These are phyloP conservation scores for Ramaria sp. DNA, from an alignment of 768 basidiomycete species.

Conservation along the genomic window DNA sequence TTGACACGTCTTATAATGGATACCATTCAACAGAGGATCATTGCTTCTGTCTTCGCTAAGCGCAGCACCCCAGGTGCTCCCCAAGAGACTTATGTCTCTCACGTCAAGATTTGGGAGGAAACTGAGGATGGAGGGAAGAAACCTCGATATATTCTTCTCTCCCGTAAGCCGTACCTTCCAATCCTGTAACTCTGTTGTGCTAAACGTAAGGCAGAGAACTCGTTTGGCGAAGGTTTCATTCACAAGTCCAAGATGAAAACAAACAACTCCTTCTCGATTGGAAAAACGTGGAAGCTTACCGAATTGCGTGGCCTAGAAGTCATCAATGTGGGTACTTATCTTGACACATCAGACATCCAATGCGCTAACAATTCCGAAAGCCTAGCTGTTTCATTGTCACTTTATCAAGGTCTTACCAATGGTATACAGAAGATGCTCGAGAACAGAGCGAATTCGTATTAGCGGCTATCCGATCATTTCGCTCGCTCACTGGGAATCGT, in stretches of 20 bases:
- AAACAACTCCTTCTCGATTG: constrained; percentile 91
- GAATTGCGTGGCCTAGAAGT: constrained; percentile 80
- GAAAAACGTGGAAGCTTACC: constrained; percentile 86
- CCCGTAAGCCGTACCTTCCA: constrained; percentile 51
- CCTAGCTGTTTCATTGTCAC: constrained; percentile 66
- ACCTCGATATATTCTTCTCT: constrained; percentile 82
- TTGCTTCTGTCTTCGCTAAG: constrained; percentile 73
- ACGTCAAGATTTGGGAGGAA: constrained; percentile 93
- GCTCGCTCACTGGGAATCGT: constrained; percentile 9
- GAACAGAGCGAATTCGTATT: constrained; percentile 72
- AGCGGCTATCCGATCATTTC: constrained; percentile 53
- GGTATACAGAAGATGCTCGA: constrained; percentile 66
- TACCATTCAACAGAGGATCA: constrained; percentile 35
- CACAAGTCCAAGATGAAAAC: constrained; percentile 97
- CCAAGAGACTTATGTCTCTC: constrained; percentile 76
- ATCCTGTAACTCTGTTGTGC: constrained; percentile 8
- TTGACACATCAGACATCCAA: constrained; percentile 13
- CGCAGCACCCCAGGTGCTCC: constrained; percentile 50
- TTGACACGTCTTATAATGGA: background rate
- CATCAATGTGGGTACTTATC: constrained; percentile 42
- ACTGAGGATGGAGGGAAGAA: constrained; percentile 63
- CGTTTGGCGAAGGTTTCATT: constrained; percentile 55
- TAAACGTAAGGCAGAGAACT: constrained; percentile 33
- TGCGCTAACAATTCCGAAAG: constrained; percentile 25
- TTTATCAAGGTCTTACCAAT: constrained; percentile 80